Evolutionary conservation across 805 yeast species (phyloP), one percentile per base, ranked within the genome.

Genomic region (Geotrichum ghanense): DNA sequence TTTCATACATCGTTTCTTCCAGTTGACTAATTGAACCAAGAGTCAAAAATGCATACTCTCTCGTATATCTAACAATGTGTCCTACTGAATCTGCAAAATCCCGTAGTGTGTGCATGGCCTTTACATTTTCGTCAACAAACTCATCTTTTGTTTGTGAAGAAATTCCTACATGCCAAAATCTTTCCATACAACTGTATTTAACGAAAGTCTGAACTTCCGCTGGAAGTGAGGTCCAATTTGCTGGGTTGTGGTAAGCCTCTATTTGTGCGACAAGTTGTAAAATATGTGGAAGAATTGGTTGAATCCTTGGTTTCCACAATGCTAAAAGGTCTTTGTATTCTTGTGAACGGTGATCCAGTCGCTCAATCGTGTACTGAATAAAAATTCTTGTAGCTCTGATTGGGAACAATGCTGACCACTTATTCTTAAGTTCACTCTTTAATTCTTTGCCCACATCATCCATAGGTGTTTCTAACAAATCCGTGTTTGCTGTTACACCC

Each of bases 161-260:
- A 20, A 95, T 94, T 16, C 98, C 98, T 50, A 88, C 95, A 60
- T 94, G 97, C 99, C 99, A 92, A 62, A 92, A 92, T 57, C 97
- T 72, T 67, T 92, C 99, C 60, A 81, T 79, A 44, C 94, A 83
- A 50, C 94, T 82, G 56, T 86, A 82, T 53, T 76, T 75, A n/a
- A 90, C 95, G 69, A 94, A 90, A 1, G 90, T 73, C 61, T 86
- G 95, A 1, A 92, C 97, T 48, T 87, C 94, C 2, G 74, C 74
- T 0, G 98, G 97, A 43, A 92, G 69, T 35, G 78, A 84, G 12
- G 70, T 70, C 97, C 98, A 90, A 62, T 90, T 90, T 10, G 72
- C 82, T 0, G 97, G 95, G 57, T 92, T 85, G 61, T 88, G 96
- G 58, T 89, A 92, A 0, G 95, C 87, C 64, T 89, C 95, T 46